phyloP scores from a whole-genome alignment of 768 basidiomycete genomes.

The Baorangia bicolor region DNA sequence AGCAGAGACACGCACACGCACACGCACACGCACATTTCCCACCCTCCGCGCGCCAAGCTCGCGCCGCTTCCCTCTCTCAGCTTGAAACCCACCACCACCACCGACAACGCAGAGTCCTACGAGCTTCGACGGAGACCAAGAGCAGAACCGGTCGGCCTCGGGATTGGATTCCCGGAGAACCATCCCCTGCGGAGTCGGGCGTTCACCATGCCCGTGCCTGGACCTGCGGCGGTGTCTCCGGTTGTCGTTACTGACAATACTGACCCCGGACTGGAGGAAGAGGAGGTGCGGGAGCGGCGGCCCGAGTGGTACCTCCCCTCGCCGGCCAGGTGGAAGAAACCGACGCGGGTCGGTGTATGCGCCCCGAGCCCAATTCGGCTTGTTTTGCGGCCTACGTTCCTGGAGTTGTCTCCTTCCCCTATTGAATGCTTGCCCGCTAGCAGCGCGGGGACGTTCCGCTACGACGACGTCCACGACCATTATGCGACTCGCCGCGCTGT shows the following conservation, averaged over 20 bases:
- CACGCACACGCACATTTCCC: background rate
- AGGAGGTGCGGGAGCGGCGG: background rate
- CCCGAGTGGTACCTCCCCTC: conserved; percentile 6
- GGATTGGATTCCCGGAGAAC: conserved; percentile 27
- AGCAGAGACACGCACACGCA: background rate
- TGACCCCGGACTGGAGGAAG: background rate
- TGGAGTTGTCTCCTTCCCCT: conserved; percentile 20
- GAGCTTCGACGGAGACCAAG: conserved; percentile 16
- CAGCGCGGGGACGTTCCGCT: background rate
- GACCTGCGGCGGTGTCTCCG: background rate
- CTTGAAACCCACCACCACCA: background rate
- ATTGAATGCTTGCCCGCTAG: conserved; percentile 4
- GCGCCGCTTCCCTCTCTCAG: background rate
- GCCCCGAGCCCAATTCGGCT: conserved; percentile 1
- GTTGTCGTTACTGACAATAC: too few relatives aligned
- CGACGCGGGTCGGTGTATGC: background rate
- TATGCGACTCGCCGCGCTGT: background rate
- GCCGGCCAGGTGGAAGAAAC: background rate
- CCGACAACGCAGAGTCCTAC: background rate
- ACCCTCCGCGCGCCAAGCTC: background rate
- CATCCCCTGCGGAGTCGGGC: conserved; percentile 21
- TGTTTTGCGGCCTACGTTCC: conserved; percentile 14
- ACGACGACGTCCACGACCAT: background rate
- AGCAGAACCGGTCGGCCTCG: conserved; percentile 22
- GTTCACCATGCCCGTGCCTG: conserved; percentile 19